Percentiles rank a stretch among this genome's conserved stretches.
Evolutionary conservation across 2,329 filamentous ascomycete genomes (phyloP).

Genomic region (Penicillium sp.): DNA sequence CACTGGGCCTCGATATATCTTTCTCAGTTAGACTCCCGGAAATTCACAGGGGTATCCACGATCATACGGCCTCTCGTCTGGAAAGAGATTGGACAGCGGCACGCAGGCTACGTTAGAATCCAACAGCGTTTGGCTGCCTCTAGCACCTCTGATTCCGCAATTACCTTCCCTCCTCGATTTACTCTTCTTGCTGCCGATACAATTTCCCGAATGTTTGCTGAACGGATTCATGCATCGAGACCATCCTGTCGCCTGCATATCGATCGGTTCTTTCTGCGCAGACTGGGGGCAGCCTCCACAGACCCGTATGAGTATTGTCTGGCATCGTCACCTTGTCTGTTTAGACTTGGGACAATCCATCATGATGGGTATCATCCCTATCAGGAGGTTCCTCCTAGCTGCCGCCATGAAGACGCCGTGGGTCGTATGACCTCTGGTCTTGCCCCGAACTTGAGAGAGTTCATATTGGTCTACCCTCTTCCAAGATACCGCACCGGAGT

Average conservation of each 20-base stretch:
- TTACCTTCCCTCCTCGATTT: neutral
- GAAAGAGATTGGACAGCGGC: neutral
- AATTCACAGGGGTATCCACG: neutral
- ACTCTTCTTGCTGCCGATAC: neutral
- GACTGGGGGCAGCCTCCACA: neutral
- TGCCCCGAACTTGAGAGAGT: neutral
- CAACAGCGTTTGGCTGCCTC: neutral
- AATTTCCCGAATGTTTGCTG: conserved; percentile 2
- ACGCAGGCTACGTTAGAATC: neutral
- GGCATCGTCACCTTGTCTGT: neutral
- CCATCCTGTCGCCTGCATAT: neutral
- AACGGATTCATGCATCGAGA: neutral
- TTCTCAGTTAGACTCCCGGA: neutral
- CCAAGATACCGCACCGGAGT: neutral
- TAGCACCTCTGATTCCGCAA: neutral
- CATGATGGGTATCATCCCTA: neutral
- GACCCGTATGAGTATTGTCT: neutral
- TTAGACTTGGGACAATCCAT: neutral
- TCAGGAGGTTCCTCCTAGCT: neutral
- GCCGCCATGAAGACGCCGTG: neutral
- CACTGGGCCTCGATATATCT: neutral
- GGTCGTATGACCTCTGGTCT: neutral
- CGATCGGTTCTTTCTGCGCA: neutral
- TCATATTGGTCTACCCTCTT: neutral
- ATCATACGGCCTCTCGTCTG: no score